These are phyloP conservation scores for Cornus controversa DNA, from an alignment of 148 eudicot species.

Conservation along the genomic window DNA sequence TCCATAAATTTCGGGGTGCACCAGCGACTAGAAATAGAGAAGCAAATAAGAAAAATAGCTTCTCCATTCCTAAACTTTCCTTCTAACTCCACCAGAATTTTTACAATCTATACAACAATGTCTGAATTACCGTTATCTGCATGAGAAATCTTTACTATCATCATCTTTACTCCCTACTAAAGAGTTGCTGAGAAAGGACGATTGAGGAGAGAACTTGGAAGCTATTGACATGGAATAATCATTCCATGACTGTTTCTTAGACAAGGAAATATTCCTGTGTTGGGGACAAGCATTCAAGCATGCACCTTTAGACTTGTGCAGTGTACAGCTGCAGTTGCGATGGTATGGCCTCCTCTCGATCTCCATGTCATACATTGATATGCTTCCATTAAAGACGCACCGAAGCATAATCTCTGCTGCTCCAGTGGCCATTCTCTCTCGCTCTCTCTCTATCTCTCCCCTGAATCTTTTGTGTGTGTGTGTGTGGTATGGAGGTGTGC, in stretches of 20 bases:
- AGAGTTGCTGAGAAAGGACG: neutral
- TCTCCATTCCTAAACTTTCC: neutral
- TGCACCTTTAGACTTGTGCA: constrained; percentile 16
- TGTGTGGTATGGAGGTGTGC: neutral
- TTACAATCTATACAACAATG: neutral
- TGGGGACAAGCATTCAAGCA: neutral
- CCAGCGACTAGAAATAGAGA: neutral
- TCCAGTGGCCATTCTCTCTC: constrained; percentile 1
- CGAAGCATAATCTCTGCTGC: constrained; percentile 17
- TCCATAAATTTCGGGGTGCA: neutral
- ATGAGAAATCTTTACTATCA: neutral
- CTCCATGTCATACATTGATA: constrained; percentile 8
- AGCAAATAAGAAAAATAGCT: neutral
- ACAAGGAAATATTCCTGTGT: constrained; percentile 1
- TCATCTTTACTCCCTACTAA: neutral
- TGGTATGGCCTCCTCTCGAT: constrained; percentile 30
- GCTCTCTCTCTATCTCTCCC: neutral
- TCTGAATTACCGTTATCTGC: neutral
- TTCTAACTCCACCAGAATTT: neutral
- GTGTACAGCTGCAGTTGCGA: constrained; percentile 23
- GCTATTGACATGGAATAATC: constrained; percentile 6
- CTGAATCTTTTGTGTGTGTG: neutral
- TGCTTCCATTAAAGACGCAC: constrained; percentile 18
- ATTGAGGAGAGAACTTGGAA: too few relatives aligned
- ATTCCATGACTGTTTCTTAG: constrained; percentile 5